Evolutionary conservation across 208 protist species (phyloP).

Genomic region (Trypanosoma caninum): DNA sequence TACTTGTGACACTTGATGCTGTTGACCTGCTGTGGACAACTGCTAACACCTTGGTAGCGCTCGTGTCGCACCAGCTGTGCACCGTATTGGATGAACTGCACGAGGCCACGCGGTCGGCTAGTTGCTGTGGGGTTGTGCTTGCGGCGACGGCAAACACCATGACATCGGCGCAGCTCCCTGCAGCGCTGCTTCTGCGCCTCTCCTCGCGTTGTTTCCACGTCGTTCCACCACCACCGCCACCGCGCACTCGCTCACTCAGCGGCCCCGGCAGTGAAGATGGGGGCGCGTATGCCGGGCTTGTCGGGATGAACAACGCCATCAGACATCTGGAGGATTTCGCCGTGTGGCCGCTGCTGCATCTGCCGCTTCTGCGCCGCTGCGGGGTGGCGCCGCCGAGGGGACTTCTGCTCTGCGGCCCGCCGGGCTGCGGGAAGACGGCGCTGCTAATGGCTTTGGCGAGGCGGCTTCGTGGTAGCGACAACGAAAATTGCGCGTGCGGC

Average conservation of each 20-base stretch:
- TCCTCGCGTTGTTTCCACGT: conserved; percentile 21
- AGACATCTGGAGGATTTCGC: conserved; percentile 60
- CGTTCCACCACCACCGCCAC: conserved; percentile 20
- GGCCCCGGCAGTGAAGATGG: no score
- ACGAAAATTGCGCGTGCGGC: background rate
- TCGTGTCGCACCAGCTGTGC: conserved; percentile 48
- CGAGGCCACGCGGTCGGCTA: background rate
- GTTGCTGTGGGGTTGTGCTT: conserved; percentile 3
- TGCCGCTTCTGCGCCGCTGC: conserved; percentile 30
- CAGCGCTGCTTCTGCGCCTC: conserved; percentile 27
- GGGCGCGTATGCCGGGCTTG: conserved; percentile 45
- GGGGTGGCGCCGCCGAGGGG: conserved; percentile 57
- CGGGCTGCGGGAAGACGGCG: conserved; percentile 84
- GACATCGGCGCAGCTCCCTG: conserved; percentile 10
- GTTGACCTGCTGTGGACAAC: conserved; percentile 41
- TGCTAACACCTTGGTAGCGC: conserved; percentile 30
- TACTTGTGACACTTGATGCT: conserved; percentile 40
- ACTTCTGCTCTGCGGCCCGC: conserved; percentile 73
- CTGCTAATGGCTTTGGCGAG: conserved; percentile 52
- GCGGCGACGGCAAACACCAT: conserved; percentile 18
- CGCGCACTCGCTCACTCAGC: no score
- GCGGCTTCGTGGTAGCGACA: conserved; percentile 51
- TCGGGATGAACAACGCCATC: conserved; percentile 49
- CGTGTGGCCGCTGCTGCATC: conserved; percentile 78
- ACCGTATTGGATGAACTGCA: conserved; percentile 37